Percentiles rank a stretch among this genome's conserved stretches.
Evolutionary conservation across 1,284 basidiomycete species (phyloP).

Genomic region (Clitocybe nebularis): DNA sequence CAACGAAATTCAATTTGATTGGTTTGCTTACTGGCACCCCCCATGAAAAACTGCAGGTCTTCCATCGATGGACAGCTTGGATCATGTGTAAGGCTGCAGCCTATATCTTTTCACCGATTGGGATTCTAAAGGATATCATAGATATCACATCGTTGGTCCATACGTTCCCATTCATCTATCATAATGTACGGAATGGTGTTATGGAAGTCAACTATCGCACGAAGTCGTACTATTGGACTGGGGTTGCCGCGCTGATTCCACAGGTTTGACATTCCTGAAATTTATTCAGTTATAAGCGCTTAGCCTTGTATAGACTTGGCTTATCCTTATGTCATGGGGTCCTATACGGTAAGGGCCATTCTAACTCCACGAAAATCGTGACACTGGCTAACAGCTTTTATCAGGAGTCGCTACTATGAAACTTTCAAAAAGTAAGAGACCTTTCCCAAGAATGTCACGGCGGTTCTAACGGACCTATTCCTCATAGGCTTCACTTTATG

Average conservation of each 20-base stretch:
- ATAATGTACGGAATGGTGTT: constrained; percentile 18
- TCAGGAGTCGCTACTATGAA: constrained; percentile 35
- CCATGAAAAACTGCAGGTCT: constrained; percentile 43
- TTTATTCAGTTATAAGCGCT: background rate
- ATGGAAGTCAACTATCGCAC: constrained; percentile 21
- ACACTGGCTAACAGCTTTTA: constrained; percentile 1
- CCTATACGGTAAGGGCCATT: constrained; percentile 6
- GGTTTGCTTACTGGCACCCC: constrained; percentile 35
- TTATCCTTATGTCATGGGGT: constrained; percentile 30
- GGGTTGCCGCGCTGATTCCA: constrained; percentile 34
- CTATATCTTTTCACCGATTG: background rate
- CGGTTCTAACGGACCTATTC: background rate
- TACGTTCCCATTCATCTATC: constrained; percentile 32
- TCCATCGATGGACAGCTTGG: constrained; percentile 37
- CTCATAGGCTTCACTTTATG: constrained; percentile 12
- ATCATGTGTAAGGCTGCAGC: constrained; percentile 28
- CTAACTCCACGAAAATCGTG: background rate
- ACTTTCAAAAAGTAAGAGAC: constrained; percentile 32
- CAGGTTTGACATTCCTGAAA: constrained; percentile 19
- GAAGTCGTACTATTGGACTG: constrained; percentile 30
- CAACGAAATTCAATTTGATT: constrained; percentile 38
- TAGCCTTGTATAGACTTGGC: constrained; percentile 18
- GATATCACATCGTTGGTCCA: constrained; percentile 34
- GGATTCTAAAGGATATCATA: constrained; percentile 8
- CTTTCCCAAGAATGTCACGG: background rate